Percentiles rank a stretch among this genome's conserved stretches.
Conservation (phyloP, 75 land plant species). For the Sequoia sempervirens region DNA sequence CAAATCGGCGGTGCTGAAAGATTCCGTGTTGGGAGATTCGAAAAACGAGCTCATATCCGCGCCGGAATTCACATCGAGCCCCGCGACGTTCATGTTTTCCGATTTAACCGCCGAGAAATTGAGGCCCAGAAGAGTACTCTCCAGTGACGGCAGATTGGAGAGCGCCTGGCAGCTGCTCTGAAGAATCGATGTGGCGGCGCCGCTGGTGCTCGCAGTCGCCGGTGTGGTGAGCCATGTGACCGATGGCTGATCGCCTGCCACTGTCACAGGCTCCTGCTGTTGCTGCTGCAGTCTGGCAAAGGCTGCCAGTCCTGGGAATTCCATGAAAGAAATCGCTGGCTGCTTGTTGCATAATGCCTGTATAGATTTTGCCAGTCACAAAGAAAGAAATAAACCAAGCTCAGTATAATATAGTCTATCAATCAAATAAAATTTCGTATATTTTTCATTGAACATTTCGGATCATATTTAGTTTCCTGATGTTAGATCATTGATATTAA, state of each 20-base stretch:
- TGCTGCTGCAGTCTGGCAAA: slow-evolving; percentile 5
- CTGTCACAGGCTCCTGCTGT: neutral
- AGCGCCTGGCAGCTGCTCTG: slow-evolving; percentile 10
- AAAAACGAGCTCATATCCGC: neutral
- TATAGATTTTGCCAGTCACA: neutral
- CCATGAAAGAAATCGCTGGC: neutral
- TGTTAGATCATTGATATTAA: no score
- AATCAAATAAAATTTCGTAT: no score
- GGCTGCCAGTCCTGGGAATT: neutral
- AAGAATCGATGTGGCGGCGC: neutral
- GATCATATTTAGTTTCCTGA: no score
- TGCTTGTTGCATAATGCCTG: neutral
- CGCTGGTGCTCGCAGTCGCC: neutral
- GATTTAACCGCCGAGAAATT: neutral
- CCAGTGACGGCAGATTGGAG: neutral
- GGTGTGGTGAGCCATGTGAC: neutral
- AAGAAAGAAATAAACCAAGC: no score
- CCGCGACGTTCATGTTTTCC: neutral
- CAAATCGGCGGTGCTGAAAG: neutral
- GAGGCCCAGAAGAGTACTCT: slow-evolving; percentile 3
- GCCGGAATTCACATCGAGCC: neutral
- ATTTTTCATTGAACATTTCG: no score
- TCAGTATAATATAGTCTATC: no score
- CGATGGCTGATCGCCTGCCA: neutral
- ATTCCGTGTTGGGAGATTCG: neutral